Conservation (phyloP, 1,284 basidiomycete species). For the Anthracocystis walkeri region DNA sequence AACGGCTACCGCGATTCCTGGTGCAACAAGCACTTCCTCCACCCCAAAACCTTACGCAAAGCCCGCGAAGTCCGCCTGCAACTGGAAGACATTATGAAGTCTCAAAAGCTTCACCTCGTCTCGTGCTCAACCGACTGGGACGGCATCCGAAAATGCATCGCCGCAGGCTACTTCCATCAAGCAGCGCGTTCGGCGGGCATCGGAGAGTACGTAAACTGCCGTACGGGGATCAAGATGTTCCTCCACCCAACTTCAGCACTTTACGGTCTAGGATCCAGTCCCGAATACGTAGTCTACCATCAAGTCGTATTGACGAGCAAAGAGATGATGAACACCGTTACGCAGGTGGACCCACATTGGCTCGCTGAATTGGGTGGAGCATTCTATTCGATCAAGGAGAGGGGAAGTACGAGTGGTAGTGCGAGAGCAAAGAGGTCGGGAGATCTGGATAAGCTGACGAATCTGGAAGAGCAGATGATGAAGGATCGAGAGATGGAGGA, state of each 20-base stretch:
- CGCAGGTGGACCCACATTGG: conserved; percentile 69
- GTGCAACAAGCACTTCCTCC: conserved; percentile 93
- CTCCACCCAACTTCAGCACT: conserved; percentile 96
- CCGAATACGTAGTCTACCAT: conserved; percentile 96
- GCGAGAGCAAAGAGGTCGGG: conserved; percentile 77
- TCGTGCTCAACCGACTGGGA: conserved; percentile 97
- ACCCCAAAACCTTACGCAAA: conserved; percentile 94
- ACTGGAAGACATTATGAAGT: conserved; percentile 97
- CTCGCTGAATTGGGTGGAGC: conserved; percentile 76
- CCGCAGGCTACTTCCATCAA: conserved; percentile 98
- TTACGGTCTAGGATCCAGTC: conserved; percentile 95
- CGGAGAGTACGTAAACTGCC: conserved; percentile 96
- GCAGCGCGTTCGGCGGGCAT: conserved; percentile 97
- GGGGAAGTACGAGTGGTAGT: conserved; percentile 75
- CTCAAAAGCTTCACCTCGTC: conserved; percentile 91
- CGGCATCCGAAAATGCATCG: conserved; percentile 94
- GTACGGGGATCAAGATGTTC: conserved; percentile 86
- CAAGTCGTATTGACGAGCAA: conserved; percentile 73
- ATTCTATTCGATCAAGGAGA: conserved; percentile 93
- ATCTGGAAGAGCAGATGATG: conserved; percentile 76
- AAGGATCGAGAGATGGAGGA: conserved; percentile 40
- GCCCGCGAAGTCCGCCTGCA: conserved; percentile 95
- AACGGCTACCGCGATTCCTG: conserved; percentile 92
- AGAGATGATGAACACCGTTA: conserved; percentile 65
- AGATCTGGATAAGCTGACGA: conserved; percentile 88